Evolutionary conservation across 78 protist species (phyloP).

Genomic region (Dictyostelium intermedium): DNA sequence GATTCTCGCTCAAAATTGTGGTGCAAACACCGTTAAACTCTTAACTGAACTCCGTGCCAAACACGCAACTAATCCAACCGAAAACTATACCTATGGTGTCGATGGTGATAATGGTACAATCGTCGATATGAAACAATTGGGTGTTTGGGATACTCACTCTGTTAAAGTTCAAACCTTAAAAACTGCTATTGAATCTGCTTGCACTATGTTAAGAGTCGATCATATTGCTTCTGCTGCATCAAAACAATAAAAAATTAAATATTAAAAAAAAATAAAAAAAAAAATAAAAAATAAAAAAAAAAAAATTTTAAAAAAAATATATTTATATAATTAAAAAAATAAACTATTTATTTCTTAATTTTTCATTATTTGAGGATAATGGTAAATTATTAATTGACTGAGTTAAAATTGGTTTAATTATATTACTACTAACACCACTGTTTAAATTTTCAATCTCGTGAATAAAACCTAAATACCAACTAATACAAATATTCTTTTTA

Average conservation of each 20-base stretch:
- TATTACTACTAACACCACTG: background rate
- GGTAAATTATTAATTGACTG: background rate
- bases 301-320: background rate
- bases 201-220: slow-evolving; percentile 97
- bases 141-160: slow-evolving; percentile 97
- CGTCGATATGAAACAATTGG: slow-evolving; percentile 91
- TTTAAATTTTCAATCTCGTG: slow-evolving; percentile 24
- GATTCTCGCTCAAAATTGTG: slow-evolving; percentile 99
- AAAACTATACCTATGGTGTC: slow-evolving; percentile 92
- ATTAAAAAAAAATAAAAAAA: background rate
- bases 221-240: slow-evolving; percentile 95
- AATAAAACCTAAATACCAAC: slow-evolving; percentile 50
- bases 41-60: slow-evolving; percentile 98
- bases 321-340: background rate
- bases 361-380: background rate
- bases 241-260: slow-evolving; percentile 35
- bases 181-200: slow-evolving; percentile 98
- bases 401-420: background rate
- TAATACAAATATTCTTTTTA: slow-evolving; percentile 55
- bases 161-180: slow-evolving; percentile 96
- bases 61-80: slow-evolving; percentile 91
- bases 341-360: background rate
- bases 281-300: background rate
- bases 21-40: slow-evolving; percentile 94
- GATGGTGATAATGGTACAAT: slow-evolving; percentile 95